phyloP scores from a whole-genome alignment of 345 rosid species.

The Eucalyptus curtisii region DNA sequence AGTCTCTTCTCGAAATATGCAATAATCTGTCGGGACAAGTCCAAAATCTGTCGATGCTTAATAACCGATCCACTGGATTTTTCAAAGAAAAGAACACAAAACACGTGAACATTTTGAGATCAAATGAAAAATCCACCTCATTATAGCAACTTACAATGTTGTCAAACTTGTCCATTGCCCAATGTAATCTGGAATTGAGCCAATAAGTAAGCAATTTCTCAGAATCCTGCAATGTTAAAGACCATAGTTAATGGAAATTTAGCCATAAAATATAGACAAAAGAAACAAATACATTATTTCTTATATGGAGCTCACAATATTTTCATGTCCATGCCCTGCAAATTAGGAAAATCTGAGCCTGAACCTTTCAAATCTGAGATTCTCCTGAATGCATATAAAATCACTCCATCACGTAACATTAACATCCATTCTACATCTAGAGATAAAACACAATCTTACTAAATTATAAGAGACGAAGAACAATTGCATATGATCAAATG shows the following conservation, averaged over 20 bases:
- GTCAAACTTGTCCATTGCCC: constrained; percentile 18
- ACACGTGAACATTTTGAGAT: too few relatives aligned
- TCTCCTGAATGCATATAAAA: constrained; percentile 33
- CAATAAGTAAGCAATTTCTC: constrained; percentile 49
- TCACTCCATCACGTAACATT: neutral
- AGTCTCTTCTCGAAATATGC: neutral
- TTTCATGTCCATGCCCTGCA: constrained; percentile 3
- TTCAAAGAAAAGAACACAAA: neutral
- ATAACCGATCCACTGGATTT: neutral
- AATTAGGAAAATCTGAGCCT: constrained; percentile 37
- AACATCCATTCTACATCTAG: neutral
- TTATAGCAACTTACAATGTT: constrained; percentile 36
- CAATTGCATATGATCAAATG: neutral
- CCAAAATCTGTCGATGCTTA: neutral
- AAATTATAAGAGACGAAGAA: neutral
- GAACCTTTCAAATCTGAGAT: constrained; percentile 62
- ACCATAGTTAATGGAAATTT: neutral
- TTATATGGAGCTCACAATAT: constrained; percentile 36
- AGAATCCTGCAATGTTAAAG: constrained; percentile 25
- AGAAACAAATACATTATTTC: neutral
- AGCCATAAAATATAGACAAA: neutral
- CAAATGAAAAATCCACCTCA: neutral
- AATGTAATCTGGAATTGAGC: constrained; percentile 30
- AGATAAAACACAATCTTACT: neutral
- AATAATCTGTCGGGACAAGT: neutral